A percentile compares a stretch with the other conserved stretches of the same genome.
Evolutionary conservation across 2,329 filamentous ascomycete genomes (phyloP).

Genomic region (Cercospora beticola): DNA sequence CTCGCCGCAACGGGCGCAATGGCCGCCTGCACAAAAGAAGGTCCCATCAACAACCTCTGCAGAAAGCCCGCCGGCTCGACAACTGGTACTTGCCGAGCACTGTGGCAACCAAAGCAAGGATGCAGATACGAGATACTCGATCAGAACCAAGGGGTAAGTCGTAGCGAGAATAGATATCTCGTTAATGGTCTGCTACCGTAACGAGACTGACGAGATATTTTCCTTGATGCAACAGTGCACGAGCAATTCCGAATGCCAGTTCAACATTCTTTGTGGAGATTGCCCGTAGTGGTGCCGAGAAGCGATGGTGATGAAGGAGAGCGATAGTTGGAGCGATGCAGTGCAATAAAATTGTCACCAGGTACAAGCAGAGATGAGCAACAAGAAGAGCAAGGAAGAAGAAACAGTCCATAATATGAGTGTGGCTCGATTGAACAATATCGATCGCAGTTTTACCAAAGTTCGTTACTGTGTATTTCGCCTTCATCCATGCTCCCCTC

Average conservation of each 20-base stretch:
- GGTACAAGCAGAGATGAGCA: neutral
- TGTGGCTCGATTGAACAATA: neutral
- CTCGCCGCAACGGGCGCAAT: neutral
- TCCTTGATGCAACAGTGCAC: neutral
- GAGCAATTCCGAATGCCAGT: neutral
- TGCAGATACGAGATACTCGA: neutral
- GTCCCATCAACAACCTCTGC: neutral
- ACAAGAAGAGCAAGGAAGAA: neutral
- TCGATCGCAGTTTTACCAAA: neutral
- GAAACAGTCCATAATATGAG: neutral
- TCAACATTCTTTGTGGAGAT: neutral
- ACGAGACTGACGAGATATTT: neutral
- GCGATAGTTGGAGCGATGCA: neutral
- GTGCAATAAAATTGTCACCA: neutral
- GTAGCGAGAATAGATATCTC: neutral
- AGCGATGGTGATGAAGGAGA: neutral
- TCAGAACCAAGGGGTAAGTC: neutral
- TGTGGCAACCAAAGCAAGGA: neutral
- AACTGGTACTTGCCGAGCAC: neutral
- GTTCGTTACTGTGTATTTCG: neutral
- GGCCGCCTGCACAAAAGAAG: neutral
- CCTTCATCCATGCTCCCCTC: neutral
- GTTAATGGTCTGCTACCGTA: neutral
- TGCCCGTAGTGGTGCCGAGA: neutral
- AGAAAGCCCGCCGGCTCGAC: neutral